A percentile compares a stretch with the other conserved stretches of the same genome.
phyloP scores from a whole-genome alignment of 2,329 filamentous ascomycete genomes.

The Fusarium sacchari region DNA sequence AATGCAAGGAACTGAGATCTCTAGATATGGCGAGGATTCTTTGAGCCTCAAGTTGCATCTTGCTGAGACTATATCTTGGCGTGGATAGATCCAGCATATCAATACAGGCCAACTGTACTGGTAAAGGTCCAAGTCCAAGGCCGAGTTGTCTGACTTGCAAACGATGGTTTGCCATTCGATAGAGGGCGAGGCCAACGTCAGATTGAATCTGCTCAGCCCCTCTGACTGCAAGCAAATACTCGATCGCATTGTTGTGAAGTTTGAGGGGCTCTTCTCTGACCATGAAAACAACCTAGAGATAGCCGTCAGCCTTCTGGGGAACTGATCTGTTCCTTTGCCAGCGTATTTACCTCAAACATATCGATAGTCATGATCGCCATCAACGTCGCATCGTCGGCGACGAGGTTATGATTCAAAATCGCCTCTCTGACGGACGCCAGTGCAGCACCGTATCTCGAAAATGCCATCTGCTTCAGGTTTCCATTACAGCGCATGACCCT shows the following conservation, averaged over 20 bases:
- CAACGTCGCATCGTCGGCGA: not conserved
- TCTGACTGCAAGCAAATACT: not conserved
- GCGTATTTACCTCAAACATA: not conserved
- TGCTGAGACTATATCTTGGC: not conserved
- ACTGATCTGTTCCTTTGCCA: fast-evolving
- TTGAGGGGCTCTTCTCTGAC: not conserved
- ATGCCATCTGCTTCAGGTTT: not conserved
- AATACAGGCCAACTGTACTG: not conserved
- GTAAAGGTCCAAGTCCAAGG: not conserved
- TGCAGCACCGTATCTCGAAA: not conserved
- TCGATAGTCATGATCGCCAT: not conserved
- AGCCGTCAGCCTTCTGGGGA: fast-evolving
- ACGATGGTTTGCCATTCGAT: not conserved
- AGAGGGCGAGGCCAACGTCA: not conserved
- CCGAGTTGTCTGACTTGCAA: not conserved
- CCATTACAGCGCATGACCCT: not conserved
- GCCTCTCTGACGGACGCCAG: not conserved
- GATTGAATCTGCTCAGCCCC: not conserved
- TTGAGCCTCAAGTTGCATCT: not conserved
- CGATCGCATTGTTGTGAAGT: not conserved
- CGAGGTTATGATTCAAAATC: not conserved
- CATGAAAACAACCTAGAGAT: not conserved
- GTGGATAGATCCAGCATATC: not conserved
- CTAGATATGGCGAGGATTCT: not conserved
- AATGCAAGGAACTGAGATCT: not conserved